Evolutionary conservation across 148 eudicot species (phyloP).

Genomic region (Rhododendron kiyosumense): DNA sequence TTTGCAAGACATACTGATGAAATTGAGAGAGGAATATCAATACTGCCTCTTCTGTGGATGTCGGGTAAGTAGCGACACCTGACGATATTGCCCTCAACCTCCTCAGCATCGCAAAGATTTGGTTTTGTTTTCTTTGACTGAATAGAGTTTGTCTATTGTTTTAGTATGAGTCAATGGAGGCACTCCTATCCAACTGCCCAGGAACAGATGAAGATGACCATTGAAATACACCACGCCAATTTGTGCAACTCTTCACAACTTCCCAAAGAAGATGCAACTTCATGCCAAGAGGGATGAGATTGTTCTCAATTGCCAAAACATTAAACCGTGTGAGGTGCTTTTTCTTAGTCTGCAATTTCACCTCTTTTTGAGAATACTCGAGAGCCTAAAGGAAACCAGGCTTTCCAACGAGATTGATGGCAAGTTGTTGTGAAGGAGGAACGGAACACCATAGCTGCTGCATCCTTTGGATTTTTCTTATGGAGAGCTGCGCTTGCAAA

Average conservation of each 20-base stretch:
- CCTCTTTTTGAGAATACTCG: neutral
- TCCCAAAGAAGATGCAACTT: neutral
- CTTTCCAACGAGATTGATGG: neutral
- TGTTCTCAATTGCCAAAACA: neutral
- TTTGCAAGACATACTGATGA: slow-evolving; percentile 55
- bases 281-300: neutral
- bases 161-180: slow-evolving; percentile 82
- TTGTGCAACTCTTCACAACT: neutral
- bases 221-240: slow-evolving; percentile 14
- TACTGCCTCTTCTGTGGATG: slow-evolving; percentile 97
- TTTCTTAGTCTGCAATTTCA: neutral
- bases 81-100: neutral
- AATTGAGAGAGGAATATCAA: slow-evolving; percentile 67
- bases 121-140: neutral
- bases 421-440: neutral
- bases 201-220: slow-evolving; percentile 87
- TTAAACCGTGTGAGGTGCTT: too few relatives aligned
- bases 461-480: neutral
- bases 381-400: neutral
- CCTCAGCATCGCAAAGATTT: neutral
- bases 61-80: slow-evolving; percentile 37
- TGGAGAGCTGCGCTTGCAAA: neutral
- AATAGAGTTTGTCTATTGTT: slow-evolving; percentile 4
- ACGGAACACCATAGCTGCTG: neutral
- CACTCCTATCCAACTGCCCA: slow-evolving; percentile 60